These are phyloP conservation scores for Neopestalotiopsis rosae DNA, from an alignment of 2,329 filamentous ascomycete species.

Conservation along the genomic window DNA sequence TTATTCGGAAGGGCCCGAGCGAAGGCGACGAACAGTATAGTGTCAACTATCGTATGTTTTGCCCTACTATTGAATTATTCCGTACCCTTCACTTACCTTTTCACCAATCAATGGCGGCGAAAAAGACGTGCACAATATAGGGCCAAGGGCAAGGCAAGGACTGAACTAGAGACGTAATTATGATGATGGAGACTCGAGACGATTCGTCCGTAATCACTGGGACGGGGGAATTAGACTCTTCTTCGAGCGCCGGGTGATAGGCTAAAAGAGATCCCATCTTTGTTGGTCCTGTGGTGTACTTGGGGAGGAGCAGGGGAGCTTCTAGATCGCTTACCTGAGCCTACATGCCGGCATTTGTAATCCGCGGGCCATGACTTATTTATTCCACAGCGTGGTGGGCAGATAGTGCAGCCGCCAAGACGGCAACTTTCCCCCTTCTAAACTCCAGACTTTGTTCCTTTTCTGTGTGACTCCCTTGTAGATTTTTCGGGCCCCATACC, in stretches of 20 bases:
- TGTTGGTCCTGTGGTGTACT: too few species aligned
- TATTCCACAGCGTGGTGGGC: neutral
- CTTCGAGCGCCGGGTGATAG: neutral
- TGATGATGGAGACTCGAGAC: neutral
- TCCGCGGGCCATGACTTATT: neutral
- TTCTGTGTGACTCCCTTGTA: neutral
- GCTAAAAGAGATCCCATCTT: neutral
- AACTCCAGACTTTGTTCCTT: neutral
- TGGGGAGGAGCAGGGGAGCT: neutral
- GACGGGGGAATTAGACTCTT: neutral
- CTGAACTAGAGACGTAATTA: neutral
- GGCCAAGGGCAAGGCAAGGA: neutral
- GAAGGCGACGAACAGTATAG: neutral
- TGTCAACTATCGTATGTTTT: constrained; percentile 1
- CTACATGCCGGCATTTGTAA: constrained; percentile 8
- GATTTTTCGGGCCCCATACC: neutral
- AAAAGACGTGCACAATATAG: too few species aligned
- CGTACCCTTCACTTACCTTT: neutral
- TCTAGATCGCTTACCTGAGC: constrained; percentile 4
- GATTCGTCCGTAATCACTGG: neutral
- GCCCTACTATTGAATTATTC: neutral
- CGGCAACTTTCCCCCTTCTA: constrained; percentile 4
- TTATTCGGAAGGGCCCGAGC: neutral
- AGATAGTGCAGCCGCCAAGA: neutral
- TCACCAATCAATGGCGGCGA: neutral